Evolutionary conservation across 495 filamentous ascomycete species (phyloP).

Genomic region (Podospora tetraspora): DNA sequence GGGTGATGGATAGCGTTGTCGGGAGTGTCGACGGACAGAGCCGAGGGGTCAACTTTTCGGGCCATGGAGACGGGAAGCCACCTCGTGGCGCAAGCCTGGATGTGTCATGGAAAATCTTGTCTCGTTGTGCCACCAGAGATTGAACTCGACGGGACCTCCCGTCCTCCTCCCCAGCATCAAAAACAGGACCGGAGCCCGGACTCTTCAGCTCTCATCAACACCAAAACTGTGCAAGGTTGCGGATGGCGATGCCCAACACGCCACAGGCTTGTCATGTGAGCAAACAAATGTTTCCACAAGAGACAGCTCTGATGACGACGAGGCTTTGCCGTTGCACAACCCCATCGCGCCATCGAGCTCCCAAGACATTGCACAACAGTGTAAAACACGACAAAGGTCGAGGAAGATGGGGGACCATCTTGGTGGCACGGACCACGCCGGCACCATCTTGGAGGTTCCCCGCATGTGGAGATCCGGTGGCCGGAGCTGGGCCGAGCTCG

Average conservation of each 20-base stretch:
- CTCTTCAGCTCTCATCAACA: not conserved
- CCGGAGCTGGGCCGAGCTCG: not conserved
- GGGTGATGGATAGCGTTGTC: not conserved
- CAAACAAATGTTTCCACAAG: not conserved
- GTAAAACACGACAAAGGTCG: not conserved
- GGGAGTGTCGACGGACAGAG: not conserved
- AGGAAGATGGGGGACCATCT: not conserved
- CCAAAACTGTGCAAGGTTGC: not conserved
- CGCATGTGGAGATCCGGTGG: not conserved
- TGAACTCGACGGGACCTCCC: not conserved
- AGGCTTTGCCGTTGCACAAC: not conserved
- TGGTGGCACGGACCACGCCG: not conserved
- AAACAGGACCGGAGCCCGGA: not conserved
- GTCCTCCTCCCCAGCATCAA: not conserved
- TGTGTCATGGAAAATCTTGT: not conserved
- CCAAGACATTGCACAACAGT: not conserved
- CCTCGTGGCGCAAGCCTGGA: no score
- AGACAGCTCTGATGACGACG: not conserved
- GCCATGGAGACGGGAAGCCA: not conserved
- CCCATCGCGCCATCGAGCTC: not conserved
- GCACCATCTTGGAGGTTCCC: not conserved
- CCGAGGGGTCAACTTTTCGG: not conserved
- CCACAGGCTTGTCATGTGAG: not conserved
- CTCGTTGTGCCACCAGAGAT: not conserved
- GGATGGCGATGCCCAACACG: not conserved